Evolutionary conservation across 108 stramenopile species (phyloP), one percentile per base, ranked within the genome.

Genomic region (Cylindrotheca fusiformis): DNA sequence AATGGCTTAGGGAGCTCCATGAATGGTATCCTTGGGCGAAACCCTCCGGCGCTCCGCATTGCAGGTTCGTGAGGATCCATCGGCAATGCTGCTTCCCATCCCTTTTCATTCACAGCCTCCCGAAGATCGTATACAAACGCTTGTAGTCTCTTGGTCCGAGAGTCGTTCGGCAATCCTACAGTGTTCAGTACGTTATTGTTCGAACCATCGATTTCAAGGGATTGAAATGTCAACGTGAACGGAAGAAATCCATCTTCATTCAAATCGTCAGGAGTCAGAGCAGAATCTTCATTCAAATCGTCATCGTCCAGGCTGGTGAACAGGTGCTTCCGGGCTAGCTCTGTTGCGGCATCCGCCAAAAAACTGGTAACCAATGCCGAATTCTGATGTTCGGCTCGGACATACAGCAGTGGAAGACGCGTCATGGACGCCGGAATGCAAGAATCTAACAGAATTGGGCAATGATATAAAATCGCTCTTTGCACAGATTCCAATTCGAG

Each of bases 381-480:
- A 19, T 56, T 58, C 10, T 30, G 50, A 25, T 47, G 27, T 2
- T 58, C n/a, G 4, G 67, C 82, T 54, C 71, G 60, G 27, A 93
- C 78, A 52, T 85, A 85, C 51, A 89, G 48, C 46, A 89, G 54
- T n/a, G 91, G 87, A 46, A 89, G 33, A 25, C 91, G 64, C 55
- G 82, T 74, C 24, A 64, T 58, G 23, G 80, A 78, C 0, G 83
- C 84, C 49, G 72, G 71, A 47, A 93, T 65, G 55, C 91, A 93
- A 14, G 91, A 80, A 32, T 88, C 76, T 12, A 86, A 64, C 30
- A 93, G 65, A 54, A 81, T 49, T 19, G 91, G 91, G 61, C 87
- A 89, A 65, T 93, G 84, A 62, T 87, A 78, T 29, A 93, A 61
- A 53, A 93, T 72, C 14, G 87, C 86, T 12, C 86, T 74, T 72